Evolutionary conservation across 495 filamentous ascomycete species (phyloP).

Genomic region (Hypoxylon cercidicola): DNA sequence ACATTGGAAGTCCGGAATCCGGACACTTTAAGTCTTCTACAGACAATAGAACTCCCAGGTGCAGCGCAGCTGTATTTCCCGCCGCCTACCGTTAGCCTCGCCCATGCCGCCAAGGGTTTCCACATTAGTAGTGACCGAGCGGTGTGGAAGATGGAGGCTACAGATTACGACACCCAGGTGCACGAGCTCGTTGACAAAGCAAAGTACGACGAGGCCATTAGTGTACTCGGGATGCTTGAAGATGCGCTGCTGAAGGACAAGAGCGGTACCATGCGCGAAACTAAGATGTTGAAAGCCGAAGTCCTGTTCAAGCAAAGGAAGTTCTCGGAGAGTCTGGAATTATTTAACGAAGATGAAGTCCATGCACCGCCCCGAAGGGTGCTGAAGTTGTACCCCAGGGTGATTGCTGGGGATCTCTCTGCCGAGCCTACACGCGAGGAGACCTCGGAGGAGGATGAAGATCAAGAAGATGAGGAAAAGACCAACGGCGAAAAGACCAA

Average conservation of each 20-base stretch:
- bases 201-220: slow-evolving; percentile 91
- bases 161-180: slow-evolving; percentile 92
- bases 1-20: slow-evolving; percentile 92
- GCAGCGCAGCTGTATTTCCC: slow-evolving; percentile 91
- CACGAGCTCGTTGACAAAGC: slow-evolving; percentile 80
- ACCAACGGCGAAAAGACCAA: slow-evolving; percentile 56
- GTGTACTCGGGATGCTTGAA: slow-evolving; percentile 86
- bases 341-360: slow-evolving; percentile 83
- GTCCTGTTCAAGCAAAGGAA: slow-evolving; percentile 81
- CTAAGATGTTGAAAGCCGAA: slow-evolving; percentile 92
- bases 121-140: slow-evolving; percentile 86
- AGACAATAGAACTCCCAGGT: slow-evolving; percentile 81
- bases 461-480: slow-evolving; percentile 62
- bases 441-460: slow-evolving; percentile 49
- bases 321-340: slow-evolving; percentile 87
- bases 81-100: slow-evolving; percentile 88
- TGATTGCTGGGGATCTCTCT: slow-evolving; percentile 85
- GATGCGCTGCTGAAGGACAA: slow-evolving; percentile 91
- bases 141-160: slow-evolving; percentile 96
- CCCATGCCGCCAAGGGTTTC: slow-evolving; percentile 94
- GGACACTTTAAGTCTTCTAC: slow-evolving; percentile 85
- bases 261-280: slow-evolving; percentile 76
- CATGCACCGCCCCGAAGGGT: slow-evolving; percentile 90
- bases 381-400: slow-evolving; percentile 82
- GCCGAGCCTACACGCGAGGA: slow-evolving; percentile 53